Evolutionary conservation across 257 asterid species (phyloP).

Genomic region (Fraxinus americana): DNA sequence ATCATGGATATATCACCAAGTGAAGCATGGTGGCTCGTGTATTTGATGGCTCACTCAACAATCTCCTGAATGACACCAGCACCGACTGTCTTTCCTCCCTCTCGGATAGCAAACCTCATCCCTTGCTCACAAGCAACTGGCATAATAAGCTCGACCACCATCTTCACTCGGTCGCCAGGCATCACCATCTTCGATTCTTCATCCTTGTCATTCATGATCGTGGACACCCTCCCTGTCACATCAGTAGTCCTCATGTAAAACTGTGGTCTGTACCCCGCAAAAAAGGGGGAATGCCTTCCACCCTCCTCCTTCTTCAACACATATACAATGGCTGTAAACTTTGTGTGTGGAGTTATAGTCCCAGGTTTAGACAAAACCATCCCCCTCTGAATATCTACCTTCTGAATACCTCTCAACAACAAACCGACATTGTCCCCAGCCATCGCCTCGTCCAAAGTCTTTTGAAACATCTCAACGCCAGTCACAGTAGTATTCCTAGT

Average conservation of each 20-base stretch:
- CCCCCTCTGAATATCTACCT: slow-evolving; percentile 82
- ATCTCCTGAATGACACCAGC: slow-evolving; percentile 93
- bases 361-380: slow-evolving; percentile 95
- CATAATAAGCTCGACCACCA: slow-evolving; percentile 95
- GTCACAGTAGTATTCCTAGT: slow-evolving; percentile 84
- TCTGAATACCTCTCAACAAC: slow-evolving; percentile 89
- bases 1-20: not conserved
- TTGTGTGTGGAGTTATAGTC: slow-evolving; percentile 76
- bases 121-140: slow-evolving; percentile 98
- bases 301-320: slow-evolving; percentile 99
- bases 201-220: slow-evolving; percentile 61
- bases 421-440: slow-evolving; percentile 97
- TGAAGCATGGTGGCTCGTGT: not conserved
- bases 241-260: slow-evolving; percentile 98
- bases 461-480: slow-evolving; percentile 95
- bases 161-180: slow-evolving; percentile 98
- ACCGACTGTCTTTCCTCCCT: slow-evolving; percentile 98
- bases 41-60: slow-evolving; percentile 42
- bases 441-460: slow-evolving; percentile 84
- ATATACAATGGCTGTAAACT: slow-evolving; percentile 74
- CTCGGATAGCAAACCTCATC: slow-evolving; percentile 97
- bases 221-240: slow-evolving; percentile 67
- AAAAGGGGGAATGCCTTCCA: slow-evolving; percentile 94
- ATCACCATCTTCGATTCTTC: slow-evolving; percentile 60
- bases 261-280: slow-evolving; percentile 92